Base-by-base conservation (phyloP, 441 rosid species). In the Sinapis alba region DNA sequence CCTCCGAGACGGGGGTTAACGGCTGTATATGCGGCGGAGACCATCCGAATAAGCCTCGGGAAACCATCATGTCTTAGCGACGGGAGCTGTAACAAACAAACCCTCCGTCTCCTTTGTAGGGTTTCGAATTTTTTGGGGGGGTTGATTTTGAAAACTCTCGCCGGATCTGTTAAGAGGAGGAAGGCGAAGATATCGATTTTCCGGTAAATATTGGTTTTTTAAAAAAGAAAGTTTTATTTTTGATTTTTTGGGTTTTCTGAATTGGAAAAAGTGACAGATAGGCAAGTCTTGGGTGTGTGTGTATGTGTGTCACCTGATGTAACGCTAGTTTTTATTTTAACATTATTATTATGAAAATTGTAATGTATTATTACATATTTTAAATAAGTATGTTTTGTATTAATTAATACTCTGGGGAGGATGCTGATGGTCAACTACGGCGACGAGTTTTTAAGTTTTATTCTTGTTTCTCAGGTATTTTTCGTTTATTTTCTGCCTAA, bases 1-100 rank as follows among this genome's bases (percentile, higher is more conserved):
- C 99, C 84, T 96, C 99, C 0, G 99, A 93, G 4, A 96, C 99
- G 3, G 99, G 99, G 76, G 99, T 96, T 77, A 96, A 68, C 36
- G 98, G 99, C 62, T 96, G 99, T 84, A 96, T 85, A 73, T 96
- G 98, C 7, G 98, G 99, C 64, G 99, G 99, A 58, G 99, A 96
- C 98, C 92, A 93, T 62, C 99, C 98, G 41, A 96, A 96, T 81
- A 96, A 80, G 30, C 99, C 99, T 76, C 99, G 83, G 1, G 97
- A 87, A 51, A 91, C 83, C 98, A 93, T 96, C 98, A 93, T 96
- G 84, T 93, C 86, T 80, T 77, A 23, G 27, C 64, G 23, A 32
- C 36, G 36, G 73, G 65, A 45, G 71, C n/a, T 34, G 65, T 43
- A 3, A 16, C 20, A 47, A 51, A 34, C 8, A 32, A 32, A 32